Evolutionary conservation across 2,329 filamentous ascomycete species (phyloP).

Genomic region (Claviceps africana): DNA sequence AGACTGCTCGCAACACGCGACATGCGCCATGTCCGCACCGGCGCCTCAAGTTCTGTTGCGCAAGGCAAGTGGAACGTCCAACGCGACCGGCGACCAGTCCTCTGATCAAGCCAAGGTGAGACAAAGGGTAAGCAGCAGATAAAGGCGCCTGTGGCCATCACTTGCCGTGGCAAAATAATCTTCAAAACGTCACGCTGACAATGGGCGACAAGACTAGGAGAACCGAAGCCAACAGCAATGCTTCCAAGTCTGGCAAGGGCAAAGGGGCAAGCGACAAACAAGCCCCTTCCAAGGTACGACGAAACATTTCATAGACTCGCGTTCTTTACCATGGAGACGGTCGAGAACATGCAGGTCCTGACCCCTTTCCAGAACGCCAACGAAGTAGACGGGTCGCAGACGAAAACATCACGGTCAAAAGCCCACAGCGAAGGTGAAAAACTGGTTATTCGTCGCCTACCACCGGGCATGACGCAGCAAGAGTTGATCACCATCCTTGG

Average conservation of each 20-base stretch:
- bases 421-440: conserved; percentile 50
- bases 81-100: conserved; percentile 11
- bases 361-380: conserved; percentile 8
- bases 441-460: conserved; percentile 69
- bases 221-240: conserved; percentile 11
- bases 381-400: conserved; percentile 14
- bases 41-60: conserved; percentile 23
- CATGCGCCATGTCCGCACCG: conserved; percentile 24
- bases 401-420: conserved; percentile 17
- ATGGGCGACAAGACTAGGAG: conserved; percentile 11
- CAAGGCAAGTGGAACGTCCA: conserved; percentile 19
- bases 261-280: conserved; percentile 16
- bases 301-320: background rate
- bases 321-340: background rate
- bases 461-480: conserved; percentile 66
- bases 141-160: background rate
- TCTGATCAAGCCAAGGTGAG: conserved; percentile 13
- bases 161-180: no score
- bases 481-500: conserved; percentile 66
- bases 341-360: background rate
- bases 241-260: conserved; percentile 10
- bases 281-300: conserved; percentile 16
- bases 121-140: conserved; percentile 3
- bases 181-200: background rate
- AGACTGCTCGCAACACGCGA: background rate